Percentiles rank a stretch among this genome's conserved stretches.
These are phyloP conservation scores for Aspergillus hancockii DNA, from an alignment of 495 filamentous ascomycete genomes.

Conservation along the genomic window DNA sequence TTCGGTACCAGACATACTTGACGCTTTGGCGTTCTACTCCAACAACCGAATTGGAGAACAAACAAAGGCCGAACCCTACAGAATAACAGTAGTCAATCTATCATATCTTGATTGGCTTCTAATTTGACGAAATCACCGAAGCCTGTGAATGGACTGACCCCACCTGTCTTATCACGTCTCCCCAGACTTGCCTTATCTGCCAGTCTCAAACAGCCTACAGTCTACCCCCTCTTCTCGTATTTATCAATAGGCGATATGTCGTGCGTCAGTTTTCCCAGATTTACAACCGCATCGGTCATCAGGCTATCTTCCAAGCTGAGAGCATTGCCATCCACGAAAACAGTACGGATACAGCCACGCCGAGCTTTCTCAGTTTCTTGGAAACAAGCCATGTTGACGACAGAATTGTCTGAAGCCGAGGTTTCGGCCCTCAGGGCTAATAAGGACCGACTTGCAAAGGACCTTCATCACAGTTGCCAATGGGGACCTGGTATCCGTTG, in stretches of 20 bases:
- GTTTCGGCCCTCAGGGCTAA: conserved; percentile 55
- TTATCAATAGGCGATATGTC: conserved; percentile 7
- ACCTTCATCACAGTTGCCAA: conserved; percentile 66
- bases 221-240: background rate
- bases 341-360: conserved; percentile 7
- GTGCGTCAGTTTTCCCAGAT: conserved; percentile 3
- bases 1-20: background rate
- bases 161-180: conserved; percentile 17
- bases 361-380: conserved; percentile 31
- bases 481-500: conserved; percentile 66
- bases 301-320: conserved; percentile 11
- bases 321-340: conserved; percentile 2
- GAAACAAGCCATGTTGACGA: conserved; percentile 39
- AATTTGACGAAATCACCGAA: conserved; percentile 10
- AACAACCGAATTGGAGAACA: conserved; percentile 8
- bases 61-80: background rate
- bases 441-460: conserved; percentile 57
- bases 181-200: conserved; percentile 8
- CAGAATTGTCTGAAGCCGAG: conserved; percentile 41
- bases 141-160: conserved; percentile 2
- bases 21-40: conserved; percentile 1
- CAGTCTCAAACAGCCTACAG: conserved; percentile 7
- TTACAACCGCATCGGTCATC: background rate
- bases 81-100: background rate
- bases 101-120: background rate